Evolutionary conservation across 805 yeast species (phyloP).

Genomic region (Ogataea trehalophila): DNA sequence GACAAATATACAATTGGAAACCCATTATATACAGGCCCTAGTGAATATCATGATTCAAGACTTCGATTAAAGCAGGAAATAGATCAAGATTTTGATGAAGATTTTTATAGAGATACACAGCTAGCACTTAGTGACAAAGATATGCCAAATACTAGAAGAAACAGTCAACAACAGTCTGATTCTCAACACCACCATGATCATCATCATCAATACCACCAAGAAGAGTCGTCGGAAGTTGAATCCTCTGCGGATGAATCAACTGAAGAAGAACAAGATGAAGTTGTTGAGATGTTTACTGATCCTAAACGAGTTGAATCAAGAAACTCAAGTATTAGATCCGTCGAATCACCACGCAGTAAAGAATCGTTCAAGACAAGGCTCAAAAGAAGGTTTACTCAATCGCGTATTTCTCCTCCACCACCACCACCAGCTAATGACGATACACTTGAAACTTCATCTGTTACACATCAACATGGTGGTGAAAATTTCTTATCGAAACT

Average conservation of each 20-base stretch:
- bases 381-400: conserved; percentile 13
- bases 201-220: neutral
- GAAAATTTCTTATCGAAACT: conserved; percentile 8
- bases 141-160: too few species aligned
- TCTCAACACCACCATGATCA: neutral
- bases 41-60: conserved; percentile 2
- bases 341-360: neutral
- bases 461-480: neutral
- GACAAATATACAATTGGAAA: neutral
- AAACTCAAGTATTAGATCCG: neutral
- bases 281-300: neutral
- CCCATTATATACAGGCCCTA: neutral
- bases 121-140: conserved; percentile 1
- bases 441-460: neutral
- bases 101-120: conserved; percentile 22
- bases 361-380: conserved; percentile 12
- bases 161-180: neutral
- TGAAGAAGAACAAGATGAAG: conserved; percentile 2
- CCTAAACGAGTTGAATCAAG: neutral
- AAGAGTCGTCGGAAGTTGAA: neutral
- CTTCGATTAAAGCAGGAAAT: conserved; percentile 17
- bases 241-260: conserved; percentile 10
- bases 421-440: neutral
- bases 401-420: too few species aligned
- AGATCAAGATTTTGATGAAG: conserved; percentile 30